Base-by-base conservation (phyloP, 2,329 filamentous ascomycete genomes). In the Thelonectria discophora region DNA sequence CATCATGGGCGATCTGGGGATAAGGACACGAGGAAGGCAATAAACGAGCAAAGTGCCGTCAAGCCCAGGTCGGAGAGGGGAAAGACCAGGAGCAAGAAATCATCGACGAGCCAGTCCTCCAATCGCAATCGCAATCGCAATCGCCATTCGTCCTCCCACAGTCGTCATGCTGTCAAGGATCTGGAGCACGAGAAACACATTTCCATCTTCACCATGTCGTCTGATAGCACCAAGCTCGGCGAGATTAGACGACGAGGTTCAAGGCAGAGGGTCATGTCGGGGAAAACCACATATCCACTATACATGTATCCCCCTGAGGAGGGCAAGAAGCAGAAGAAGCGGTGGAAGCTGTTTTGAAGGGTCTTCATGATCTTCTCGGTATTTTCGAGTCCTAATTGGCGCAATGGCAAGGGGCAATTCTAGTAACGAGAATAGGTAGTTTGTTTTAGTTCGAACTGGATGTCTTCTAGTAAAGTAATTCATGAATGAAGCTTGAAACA, bases 191-290 rank as follows among this genome's bases (percentile, higher is more conserved):
- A 61, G 20, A 66, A 71, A 39, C 64, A 69, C 54, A 32, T 67
- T 24, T 74, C 74, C 10, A 64, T 70, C 30, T 67, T 76, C 56
- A 80, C 79, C 3, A 77, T 76, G 47, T 76, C 77, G 5, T 80
- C 80, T 2, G 78, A 76, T 54, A 81, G 79, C 61, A 82, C 80
- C 12, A 81, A 81, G 58, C 65, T 82, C 4, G 79, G 80, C n/a
- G 80, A 81, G 64, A 76, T 81, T 46, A 67, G 66, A 48, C 65
- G 62, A 17, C 72, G 70, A n/a, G 62, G 55, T 3, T 65, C 55
- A n/a, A 62, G 52, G 30, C 63, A 63, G 46, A 54, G 60, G 18
- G 49, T 55, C 20, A 40, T 34, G 7, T 27, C 40, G 17, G 45
- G 47, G 5, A 64, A 32, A 46, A 60, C 58, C 13, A 60, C 66